Percentiles rank a stretch among this genome's conserved stretches.
Evolutionary conservation across 805 yeast genomes (phyloP).

Genomic region (Ogataea sp.): DNA sequence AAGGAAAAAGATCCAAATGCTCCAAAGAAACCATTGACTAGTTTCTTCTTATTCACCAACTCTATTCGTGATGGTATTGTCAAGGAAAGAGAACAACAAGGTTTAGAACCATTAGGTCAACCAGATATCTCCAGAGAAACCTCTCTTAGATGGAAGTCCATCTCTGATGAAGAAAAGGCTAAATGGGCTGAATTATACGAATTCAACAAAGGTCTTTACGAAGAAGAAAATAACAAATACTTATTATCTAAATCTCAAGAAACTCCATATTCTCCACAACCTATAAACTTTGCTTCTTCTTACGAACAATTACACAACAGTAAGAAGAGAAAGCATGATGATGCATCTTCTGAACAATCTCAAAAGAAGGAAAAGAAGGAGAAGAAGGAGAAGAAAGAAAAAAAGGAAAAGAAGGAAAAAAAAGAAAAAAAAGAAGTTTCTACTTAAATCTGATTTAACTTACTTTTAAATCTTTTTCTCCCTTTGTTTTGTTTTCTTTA

Average conservation of each 20-base stretch:
- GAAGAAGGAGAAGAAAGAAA: constrained; percentile 28
- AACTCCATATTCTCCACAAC: constrained; percentile 19
- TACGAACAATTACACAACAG: constrained; percentile 21
- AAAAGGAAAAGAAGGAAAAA: too few relatives aligned
- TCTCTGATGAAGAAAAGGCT: constrained; percentile 62
- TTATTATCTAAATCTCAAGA: constrained; percentile 22
- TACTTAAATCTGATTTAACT: too few relatives aligned
- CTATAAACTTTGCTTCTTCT: too few relatives aligned
- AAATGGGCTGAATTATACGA: constrained; percentile 60
- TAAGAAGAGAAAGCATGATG: constrained; percentile 27
- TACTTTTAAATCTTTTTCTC: too few relatives aligned
- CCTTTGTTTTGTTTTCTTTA: too few relatives aligned
- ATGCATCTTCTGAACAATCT: constrained; percentile 24
- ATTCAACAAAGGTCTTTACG: constrained; percentile 31
- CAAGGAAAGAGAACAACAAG: constrained; percentile 53
- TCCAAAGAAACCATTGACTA: constrained; percentile 90
- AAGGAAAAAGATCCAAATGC: constrained; percentile 76
- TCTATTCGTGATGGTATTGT: constrained; percentile 64
- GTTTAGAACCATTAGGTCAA: constrained; percentile 58
- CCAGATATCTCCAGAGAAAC: constrained; percentile 75
- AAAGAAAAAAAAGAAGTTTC: too few relatives aligned
- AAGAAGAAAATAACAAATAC: constrained; percentile 22
- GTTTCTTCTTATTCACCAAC: constrained; percentile 72
- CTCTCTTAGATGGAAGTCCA: constrained; percentile 69
- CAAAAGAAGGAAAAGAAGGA: constrained; percentile 47